phyloP scores from a whole-genome alignment of 768 basidiomycete species.

The Coprinopsis marcescibilis region DNA sequence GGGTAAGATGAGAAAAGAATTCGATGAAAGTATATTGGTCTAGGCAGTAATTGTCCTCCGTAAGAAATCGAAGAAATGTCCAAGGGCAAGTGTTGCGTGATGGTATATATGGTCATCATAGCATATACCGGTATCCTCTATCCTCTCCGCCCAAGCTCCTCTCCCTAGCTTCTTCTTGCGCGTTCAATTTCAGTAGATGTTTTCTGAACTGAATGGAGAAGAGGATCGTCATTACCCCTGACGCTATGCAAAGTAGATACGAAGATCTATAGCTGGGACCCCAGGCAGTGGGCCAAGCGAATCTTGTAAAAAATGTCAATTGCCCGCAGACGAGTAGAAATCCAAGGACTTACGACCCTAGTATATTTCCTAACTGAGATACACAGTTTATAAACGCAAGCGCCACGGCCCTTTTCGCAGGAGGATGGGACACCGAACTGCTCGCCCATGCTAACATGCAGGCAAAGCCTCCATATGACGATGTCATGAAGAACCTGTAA shows the following conservation, averaged over 20 bases:
- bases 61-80: no score
- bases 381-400: slow-evolving; percentile 79
- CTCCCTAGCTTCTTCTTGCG: slow-evolving; percentile 33
- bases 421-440: slow-evolving; percentile 50
- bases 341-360: slow-evolving; percentile 59
- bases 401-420: slow-evolving; percentile 85
- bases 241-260: slow-evolving; percentile 67
- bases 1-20: slow-evolving; percentile 8
- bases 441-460: slow-evolving; percentile 53
- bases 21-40: no score
- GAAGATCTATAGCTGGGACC: slow-evolving; percentile 66
- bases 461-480: slow-evolving; percentile 68
- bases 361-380: slow-evolving; percentile 77
- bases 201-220: slow-evolving; percentile 45
- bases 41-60: no score
- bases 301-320: slow-evolving; percentile 30
- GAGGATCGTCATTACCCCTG: slow-evolving; percentile 42
- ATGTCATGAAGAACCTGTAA: slow-evolving; percentile 69
- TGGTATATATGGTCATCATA: slow-evolving; percentile 22
- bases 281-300: slow-evolving; percentile 65
- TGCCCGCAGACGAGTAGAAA: background rate
- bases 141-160: slow-evolving; percentile 24
- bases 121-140: slow-evolving; percentile 43
- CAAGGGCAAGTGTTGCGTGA: no score
- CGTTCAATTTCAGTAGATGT: slow-evolving; percentile 39